phyloP scores from a whole-genome alignment of 129 eudicot species.

The Chrysanthemum seticuspe region DNA sequence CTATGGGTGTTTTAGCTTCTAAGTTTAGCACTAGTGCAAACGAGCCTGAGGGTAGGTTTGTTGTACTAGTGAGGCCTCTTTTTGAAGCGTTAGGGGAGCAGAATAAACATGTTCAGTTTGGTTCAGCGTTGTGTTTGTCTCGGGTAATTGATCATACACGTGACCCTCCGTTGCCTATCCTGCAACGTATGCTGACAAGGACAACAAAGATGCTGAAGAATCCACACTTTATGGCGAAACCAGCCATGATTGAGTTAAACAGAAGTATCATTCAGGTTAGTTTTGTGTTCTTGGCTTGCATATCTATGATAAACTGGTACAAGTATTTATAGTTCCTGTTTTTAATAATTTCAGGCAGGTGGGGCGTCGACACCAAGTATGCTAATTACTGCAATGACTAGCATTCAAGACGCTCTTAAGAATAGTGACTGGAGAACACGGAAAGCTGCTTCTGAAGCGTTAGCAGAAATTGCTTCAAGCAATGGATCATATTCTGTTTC shows the following conservation, averaged over 20 bases:
- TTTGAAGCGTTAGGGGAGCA: constrained; percentile 89
- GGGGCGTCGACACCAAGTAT: constrained; percentile 64
- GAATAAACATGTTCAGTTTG: constrained; percentile 77
- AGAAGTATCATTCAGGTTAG: constrained; percentile 84
- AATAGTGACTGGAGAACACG: constrained; percentile 84
- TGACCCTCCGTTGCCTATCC: constrained; percentile 62
- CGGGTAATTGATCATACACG: constrained; percentile 62
- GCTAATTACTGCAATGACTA: constrained; percentile 62
- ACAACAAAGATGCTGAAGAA: constrained; percentile 82
- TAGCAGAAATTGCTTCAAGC: constrained; percentile 71
- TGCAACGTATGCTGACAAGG: constrained; percentile 74
- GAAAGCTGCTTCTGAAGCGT: constrained; percentile 78
- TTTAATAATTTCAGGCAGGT: constrained; percentile 61
- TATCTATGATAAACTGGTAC: not conserved
- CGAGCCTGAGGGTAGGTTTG: constrained; percentile 56
- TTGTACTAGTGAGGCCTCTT: constrained; percentile 74
- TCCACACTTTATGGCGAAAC: constrained; percentile 86
- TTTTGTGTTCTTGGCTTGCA: constrained; percentile 12
- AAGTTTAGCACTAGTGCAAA: constrained; percentile 37
- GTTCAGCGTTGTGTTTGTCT: constrained; percentile 82
- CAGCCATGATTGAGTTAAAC: constrained; percentile 75
- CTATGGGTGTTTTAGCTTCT: constrained; percentile 75
- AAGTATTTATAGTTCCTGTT: not conserved
- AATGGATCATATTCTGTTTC: constrained; percentile 54
- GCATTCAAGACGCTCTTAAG: constrained; percentile 88